These are phyloP conservation scores for Phytopythium kandeliae DNA, from an alignment of 352 stramenopile species.

Conservation along the genomic window DNA sequence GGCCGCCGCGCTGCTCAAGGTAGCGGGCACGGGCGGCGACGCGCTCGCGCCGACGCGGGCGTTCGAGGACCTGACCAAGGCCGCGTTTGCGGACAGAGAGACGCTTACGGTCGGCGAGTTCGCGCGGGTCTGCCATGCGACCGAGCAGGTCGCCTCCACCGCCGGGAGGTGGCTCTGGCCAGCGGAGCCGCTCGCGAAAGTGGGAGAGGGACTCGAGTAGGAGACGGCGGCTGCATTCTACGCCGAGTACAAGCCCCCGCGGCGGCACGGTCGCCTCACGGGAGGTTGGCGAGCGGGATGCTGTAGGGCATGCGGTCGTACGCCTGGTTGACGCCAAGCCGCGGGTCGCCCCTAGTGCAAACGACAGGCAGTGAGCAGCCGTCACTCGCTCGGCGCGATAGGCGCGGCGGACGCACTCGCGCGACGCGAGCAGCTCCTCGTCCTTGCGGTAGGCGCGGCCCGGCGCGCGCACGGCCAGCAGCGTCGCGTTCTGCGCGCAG, in stretches of 20 bases:
- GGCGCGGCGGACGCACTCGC: slow-evolving; percentile 30
- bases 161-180: slow-evolving; percentile 10
- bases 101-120: slow-evolving; percentile 16
- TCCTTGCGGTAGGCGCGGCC: slow-evolving; percentile 47
- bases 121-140: slow-evolving; percentile 9
- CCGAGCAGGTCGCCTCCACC: slow-evolving; percentile 11
- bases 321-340: slow-evolving; percentile 65
- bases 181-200: background rate
- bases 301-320: slow-evolving; percentile 79
- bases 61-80: slow-evolving; percentile 26
- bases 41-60: slow-evolving; percentile 4
- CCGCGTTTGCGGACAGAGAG: slow-evolving; percentile 20
- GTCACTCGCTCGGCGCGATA: background rate
- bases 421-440: slow-evolving; percentile 41
- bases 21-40: background rate
- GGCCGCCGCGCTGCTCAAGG: slow-evolving; percentile 8
- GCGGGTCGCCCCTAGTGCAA: slow-evolving; percentile 43
- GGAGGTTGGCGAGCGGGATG: slow-evolving; percentile 57
- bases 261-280: no score
- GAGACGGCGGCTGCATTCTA: no score
- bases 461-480: slow-evolving; percentile 33
- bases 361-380: background rate
- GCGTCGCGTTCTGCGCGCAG: slow-evolving; percentile 42
- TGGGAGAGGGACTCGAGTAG: background rate
- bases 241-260: no score